phyloP scores from a whole-genome alignment of 1,284 basidiomycete species.

The Coniferiporia weirii region DNA sequence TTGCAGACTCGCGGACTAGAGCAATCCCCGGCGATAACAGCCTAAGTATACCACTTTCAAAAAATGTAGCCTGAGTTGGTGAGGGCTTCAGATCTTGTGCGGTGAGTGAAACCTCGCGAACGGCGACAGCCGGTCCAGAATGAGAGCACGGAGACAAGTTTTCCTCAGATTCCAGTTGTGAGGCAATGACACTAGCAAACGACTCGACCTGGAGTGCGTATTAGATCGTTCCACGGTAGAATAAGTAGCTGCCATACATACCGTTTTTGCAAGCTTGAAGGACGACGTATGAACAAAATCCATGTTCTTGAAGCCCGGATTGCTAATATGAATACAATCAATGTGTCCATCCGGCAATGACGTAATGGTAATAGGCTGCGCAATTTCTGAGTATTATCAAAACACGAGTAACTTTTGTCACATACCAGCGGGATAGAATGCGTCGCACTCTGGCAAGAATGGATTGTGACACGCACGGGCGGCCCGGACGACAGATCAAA shows the following conservation, averaged over 20 bases:
- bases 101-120: background rate
- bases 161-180: background rate
- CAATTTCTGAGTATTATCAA: no score
- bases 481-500: background rate
- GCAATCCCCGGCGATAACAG: background rate
- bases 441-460: no score
- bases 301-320: no score
- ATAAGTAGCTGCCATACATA: background rate
- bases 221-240: background rate
- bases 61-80: background rate
- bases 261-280: background rate
- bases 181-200: background rate
- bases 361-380: no score
- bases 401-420: no score
- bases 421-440: no score
- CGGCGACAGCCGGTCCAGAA: background rate
- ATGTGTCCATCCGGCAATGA: no score
- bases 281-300: background rate
- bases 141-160: background rate
- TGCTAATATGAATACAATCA: no score
- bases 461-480: background rate
- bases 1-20: background rate
- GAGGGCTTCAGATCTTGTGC: background rate
- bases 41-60: no score
- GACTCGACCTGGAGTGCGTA: background rate